Evolutionary conservation across 169 alveolate genomes (phyloP).

Genomic region (Perkinsus chesapeaki): DNA sequence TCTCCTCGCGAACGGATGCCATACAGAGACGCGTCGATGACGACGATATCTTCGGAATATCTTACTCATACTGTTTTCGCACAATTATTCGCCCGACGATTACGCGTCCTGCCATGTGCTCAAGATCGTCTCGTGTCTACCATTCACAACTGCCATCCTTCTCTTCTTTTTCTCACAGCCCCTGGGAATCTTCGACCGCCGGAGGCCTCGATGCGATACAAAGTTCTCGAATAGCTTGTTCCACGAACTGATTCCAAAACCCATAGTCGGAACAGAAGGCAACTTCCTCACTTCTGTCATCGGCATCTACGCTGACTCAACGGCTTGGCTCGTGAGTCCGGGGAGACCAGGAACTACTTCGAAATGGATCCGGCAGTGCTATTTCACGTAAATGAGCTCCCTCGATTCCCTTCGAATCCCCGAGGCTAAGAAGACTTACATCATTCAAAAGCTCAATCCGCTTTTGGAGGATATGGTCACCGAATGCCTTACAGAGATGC

Average conservation of each 20-base stretch:
- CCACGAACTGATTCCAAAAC: no score
- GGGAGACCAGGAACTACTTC: no score
- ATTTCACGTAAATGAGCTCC: not conserved
- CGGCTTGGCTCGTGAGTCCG: no score
- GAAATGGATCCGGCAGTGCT: not conserved
- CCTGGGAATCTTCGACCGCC: not conserved
- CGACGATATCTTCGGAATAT: not conserved
- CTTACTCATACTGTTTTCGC: not conserved
- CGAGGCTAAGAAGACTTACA: constrained; percentile 15
- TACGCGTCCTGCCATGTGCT: not conserved
- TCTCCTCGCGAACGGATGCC: no score
- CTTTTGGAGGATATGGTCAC: constrained; percentile 37
- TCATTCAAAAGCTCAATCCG: constrained; percentile 35
- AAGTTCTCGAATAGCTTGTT: no score
- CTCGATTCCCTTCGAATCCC: not conserved
- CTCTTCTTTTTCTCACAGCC: not conserved
- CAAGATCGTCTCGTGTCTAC: not conserved
- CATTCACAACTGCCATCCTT: not conserved
- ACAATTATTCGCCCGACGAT: not conserved
- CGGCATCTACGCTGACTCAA: no score
- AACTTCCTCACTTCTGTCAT: no score
- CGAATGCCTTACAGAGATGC: constrained; percentile 26
- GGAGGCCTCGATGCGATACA: no score
- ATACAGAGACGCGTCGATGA: not conserved
- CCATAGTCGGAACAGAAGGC: no score